phyloP scores from a whole-genome alignment of 2,329 filamentous ascomycete species.

The Teratosphaeria zuluensis region DNA sequence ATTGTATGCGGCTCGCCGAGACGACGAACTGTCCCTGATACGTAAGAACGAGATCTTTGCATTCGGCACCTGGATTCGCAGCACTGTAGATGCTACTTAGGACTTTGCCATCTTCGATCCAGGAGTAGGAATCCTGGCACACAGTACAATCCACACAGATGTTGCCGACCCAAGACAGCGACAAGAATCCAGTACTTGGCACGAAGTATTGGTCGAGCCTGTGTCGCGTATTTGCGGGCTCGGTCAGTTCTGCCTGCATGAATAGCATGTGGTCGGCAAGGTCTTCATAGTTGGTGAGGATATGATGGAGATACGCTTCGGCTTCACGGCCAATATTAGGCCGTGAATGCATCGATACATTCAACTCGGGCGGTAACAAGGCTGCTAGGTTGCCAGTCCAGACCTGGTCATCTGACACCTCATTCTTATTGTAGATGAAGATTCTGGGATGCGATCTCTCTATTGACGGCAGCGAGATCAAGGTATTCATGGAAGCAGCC shows the following conservation, averaged over 20 bases:
- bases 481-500: neutral
- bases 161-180: conserved; percentile 31
- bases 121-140: conserved; percentile 32
- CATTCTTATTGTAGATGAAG: conserved; percentile 5
- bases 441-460: neutral
- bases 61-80: conserved; percentile 13
- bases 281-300: conserved; percentile 32
- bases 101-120: conserved; percentile 30
- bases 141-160: conserved; percentile 28
- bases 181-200: conserved; percentile 31
- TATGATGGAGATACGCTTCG: conserved; percentile 40
- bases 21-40: conserved; percentile 42
- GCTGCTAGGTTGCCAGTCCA: neutral
- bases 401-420: neutral
- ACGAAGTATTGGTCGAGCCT: conserved; percentile 32
- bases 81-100: conserved; percentile 28
- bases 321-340: conserved; percentile 37
- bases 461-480: neutral
- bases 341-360: neutral
- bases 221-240: conserved; percentile 23
- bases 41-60: conserved; percentile 26
- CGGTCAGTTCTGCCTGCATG: conserved; percentile 35
- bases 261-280: conserved; percentile 40
- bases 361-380: neutral
- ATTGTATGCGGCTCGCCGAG: conserved; percentile 34